Percentiles rank a stretch among this genome's conserved stretches.
These are phyloP conservation scores for Helicostylum pulchrum DNA, from an alignment of 192 early-diverging fungal genomes.

Conservation along the genomic window DNA sequence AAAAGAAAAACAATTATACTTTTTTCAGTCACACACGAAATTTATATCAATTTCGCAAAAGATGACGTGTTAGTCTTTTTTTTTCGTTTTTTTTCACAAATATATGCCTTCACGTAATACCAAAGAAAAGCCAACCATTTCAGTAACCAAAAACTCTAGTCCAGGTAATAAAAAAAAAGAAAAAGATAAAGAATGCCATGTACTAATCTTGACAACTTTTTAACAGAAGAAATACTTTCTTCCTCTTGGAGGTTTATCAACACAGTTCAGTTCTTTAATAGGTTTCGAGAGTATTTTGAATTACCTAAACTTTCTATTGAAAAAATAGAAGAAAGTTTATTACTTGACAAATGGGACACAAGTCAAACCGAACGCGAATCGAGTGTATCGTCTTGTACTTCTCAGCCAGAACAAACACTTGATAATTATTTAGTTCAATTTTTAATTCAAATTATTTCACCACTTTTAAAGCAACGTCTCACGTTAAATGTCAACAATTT, in stretches of 20 bases:
- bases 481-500: not conserved
- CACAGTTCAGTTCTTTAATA: conserved; percentile 2
- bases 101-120: not conserved
- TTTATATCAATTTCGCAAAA: no score
- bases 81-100: no score
- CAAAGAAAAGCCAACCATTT: not conserved
- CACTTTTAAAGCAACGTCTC: not conserved
- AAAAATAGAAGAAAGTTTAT: not conserved
- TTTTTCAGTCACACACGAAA: no score
- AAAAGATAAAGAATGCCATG: no score
- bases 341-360: not conserved
- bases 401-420: not conserved
- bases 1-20: no score
- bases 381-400: not conserved
- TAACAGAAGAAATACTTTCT: conserved; percentile 10
- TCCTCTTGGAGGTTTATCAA: conserved; percentile 14
- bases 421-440: conserved; percentile 1
- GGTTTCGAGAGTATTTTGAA: not conserved
- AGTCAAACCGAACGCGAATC: not conserved
- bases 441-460: conserved; percentile 7
- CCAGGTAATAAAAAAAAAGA: not conserved
- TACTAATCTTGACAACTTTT: not conserved
- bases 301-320: not conserved
- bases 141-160: conserved; percentile 8
- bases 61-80: no score